Conservation (phyloP, 352 stramenopile species). For the Aphanomyces cochlioides region DNA sequence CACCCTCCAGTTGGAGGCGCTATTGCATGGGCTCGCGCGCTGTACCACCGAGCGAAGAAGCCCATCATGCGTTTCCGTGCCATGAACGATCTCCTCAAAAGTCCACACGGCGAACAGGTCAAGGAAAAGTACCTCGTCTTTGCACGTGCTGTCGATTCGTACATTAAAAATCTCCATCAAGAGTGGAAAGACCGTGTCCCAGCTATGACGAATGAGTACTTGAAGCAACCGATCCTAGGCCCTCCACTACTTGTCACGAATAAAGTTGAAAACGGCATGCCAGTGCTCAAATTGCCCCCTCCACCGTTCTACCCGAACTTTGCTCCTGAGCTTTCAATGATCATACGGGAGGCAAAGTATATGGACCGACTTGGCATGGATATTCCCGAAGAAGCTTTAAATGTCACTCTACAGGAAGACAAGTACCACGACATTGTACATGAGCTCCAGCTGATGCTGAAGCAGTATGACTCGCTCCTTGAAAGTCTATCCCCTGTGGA, state of each 20-base stretch:
- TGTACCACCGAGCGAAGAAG: conserved; percentile 91
- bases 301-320: conserved; percentile 95
- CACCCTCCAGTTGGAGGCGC: conserved; percentile 85
- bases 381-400: conserved; percentile 91
- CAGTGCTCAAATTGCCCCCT: conserved; percentile 78
- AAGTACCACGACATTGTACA: conserved; percentile 95
- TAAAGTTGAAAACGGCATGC: conserved; percentile 69
- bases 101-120: conserved; percentile 86
- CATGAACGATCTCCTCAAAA: conserved; percentile 91
- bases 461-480: conserved; percentile 86
- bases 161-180: conserved; percentile 90
- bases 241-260: conserved; percentile 70
- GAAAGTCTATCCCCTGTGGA: conserved; percentile 85
- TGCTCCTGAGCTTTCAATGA: conserved; percentile 85
- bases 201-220: conserved; percentile 86
- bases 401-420: conserved; percentile 94
- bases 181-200: conserved; percentile 90
- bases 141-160: conserved; percentile 87
- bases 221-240: conserved; percentile 91
- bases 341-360: conserved; percentile 96
- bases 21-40: conserved; percentile 75
- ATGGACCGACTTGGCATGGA: conserved; percentile 94
- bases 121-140: conserved; percentile 95
- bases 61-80: conserved; percentile 92
- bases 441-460: conserved; percentile 88